Evolutionary conservation across 2,329 filamentous ascomycete genomes (phyloP).

Genomic region (Amauroascus niger): DNA sequence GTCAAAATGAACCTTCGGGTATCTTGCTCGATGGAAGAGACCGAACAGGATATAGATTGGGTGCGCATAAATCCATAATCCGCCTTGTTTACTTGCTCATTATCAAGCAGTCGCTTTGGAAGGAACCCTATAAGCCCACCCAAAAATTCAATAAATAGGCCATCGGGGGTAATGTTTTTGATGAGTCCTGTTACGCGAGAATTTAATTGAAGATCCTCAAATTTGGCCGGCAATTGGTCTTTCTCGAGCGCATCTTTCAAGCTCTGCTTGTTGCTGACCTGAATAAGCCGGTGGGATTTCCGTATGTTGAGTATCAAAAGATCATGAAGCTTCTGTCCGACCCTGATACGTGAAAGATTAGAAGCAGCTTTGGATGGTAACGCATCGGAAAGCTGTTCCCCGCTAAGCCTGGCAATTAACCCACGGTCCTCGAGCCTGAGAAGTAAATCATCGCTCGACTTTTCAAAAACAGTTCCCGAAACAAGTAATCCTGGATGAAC

Average conservation of each 20-base stretch:
- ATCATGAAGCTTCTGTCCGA: conserved; percentile 72
- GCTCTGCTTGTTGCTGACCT: conserved; percentile 72
- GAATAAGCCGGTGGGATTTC: conserved; percentile 62
- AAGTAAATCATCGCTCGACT: conserved; percentile 64
- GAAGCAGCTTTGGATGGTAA: conserved; percentile 67
- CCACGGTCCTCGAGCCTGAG: conserved; percentile 65
- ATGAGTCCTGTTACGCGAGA: conserved; percentile 67
- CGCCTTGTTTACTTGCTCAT: conserved; percentile 56
- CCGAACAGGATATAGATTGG: conserved; percentile 63
- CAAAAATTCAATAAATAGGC: conserved; percentile 81
- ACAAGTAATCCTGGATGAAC: conserved; percentile 66
- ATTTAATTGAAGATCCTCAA: conserved; percentile 63
- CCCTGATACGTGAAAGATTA: conserved; percentile 67
- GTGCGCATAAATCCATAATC: conserved; percentile 71
- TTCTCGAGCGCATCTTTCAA: conserved; percentile 65
- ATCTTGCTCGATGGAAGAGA: conserved; percentile 62
- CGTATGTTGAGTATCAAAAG: conserved; percentile 83
- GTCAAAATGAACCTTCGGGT: conserved; percentile 60
- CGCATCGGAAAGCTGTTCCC: conserved; percentile 76
- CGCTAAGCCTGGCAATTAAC: conserved; percentile 65
- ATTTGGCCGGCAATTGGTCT: conserved; percentile 58
- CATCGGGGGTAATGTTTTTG: conserved; percentile 69
- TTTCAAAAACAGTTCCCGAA: conserved; percentile 69
- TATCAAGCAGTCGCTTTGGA: conserved; percentile 65
- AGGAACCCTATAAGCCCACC: conserved; percentile 67